Base-by-base conservation (phyloP, 2,329 filamentous ascomycete genomes). In the Fusarium sororula region DNA sequence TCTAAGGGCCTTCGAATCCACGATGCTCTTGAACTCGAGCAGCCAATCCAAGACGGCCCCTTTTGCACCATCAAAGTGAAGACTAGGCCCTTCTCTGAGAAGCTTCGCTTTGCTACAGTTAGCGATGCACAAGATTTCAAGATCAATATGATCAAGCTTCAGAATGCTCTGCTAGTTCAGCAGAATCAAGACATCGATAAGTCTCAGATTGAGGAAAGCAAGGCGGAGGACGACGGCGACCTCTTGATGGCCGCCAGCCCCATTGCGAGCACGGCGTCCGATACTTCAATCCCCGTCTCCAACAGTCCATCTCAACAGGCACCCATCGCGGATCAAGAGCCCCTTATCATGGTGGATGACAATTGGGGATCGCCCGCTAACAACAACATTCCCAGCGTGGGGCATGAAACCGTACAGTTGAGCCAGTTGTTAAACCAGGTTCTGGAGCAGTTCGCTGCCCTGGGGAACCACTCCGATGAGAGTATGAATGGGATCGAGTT, bases 401-500 rank as follows among this genome's bases (percentile, higher is more conserved):
- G 62, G 5, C 58, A 65, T 5, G 57, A 59, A 3, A 44, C 61
- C 0, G 48, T 44, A 6, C 60, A 66, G 8, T 53, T 77, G 8
- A 47, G 69, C 3, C 24, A 20, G 11, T 41, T 75, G 5, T 45
- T 78, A 1, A 44, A 56, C 12, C 57, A 57, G 22, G 55, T 70
- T 22, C 39, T 75, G 2, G 45, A 20, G 2, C 62, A 78, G 7
- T 63, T 76, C 15, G 50, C 63, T 7, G 20, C 61, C 1, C 35
- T 60, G 20, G 45, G 68, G 8, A 32, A 45, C 5, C 47, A 77
- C 4, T 67, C 75, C 18, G 54, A 73, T 11, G 55, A 62, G 8
- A 72, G 77, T 10, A 41, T 80, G 13, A 47, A 30, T 8, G 78
- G 74, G 4, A 75, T 82, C 14, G 73, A 79, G 26, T 77, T 80